Base-by-base conservation (phyloP, 352 stramenopile genomes). In the Phytophthora kernoviae region DNA sequence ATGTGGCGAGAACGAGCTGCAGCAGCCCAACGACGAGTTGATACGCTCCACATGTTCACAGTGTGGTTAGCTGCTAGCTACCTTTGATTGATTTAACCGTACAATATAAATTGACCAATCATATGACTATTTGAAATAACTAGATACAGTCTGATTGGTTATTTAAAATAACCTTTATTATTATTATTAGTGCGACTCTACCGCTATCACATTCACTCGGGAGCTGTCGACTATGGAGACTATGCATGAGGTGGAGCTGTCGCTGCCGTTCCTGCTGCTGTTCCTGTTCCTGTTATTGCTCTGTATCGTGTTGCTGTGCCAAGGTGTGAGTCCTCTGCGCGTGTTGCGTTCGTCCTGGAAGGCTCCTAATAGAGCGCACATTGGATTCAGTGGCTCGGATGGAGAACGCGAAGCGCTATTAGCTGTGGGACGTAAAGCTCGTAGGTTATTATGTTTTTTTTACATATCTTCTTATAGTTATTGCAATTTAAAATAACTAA, bases 261-360 rank as follows among this genome's bases (percentile, higher is more conserved):
- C 46, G 54, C 51, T 74, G 36, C 69, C 72, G 32, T 59, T 90
- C 26, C 26, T 83, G 24, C 6, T 79, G 46, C 37, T 81, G 45
- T 32, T 68, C 24, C 37, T 87, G 22, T 18, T 88, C n/a, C 44
- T 83, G 40, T 21, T 91, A 24, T 88, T 45, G 56, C 58, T 63
- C 21, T 88, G 79, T 46, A 41, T 70, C 5, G 33, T 70, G 42
- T 59, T 93, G 10, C 40, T 84, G 17, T 86, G 64, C 24, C 77
- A 88, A 36, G 84, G 84, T 0, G 59, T 93, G 15, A 69, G 88
- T 47, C 84, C 84, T 26, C 48, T 80, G 58, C 81, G 84, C 2
- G 46, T 93, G 33, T 51, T 91, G 57, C 79, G 81, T 50, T 82
- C 81, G 48, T 61, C 61, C 14, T 90, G 79, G 60, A 87, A 89